phyloP scores from a whole-genome alignment of 2,329 filamentous ascomycete species.

The Talaromyces sp. region DNA sequence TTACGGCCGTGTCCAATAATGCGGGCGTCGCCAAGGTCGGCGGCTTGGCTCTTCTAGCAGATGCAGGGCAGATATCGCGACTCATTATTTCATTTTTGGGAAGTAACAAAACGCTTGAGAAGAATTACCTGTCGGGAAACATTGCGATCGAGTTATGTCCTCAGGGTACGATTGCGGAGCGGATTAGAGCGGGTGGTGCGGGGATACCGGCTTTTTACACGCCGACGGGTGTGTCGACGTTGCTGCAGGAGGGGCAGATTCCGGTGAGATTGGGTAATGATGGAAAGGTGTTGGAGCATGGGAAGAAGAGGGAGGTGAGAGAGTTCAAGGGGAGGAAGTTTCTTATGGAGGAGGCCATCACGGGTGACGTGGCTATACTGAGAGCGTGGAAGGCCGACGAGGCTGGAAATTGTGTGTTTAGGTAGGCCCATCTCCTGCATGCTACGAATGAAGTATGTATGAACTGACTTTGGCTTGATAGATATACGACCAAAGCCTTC shows the following conservation, averaged over 20 bases:
- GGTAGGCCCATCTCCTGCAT: conserved; percentile 45
- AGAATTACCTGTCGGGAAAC: conserved; percentile 81
- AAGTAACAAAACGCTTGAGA: conserved; percentile 90
- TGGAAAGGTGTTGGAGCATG: conserved; percentile 59
- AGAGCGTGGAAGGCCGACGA: conserved; percentile 92
- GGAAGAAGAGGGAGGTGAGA: conserved; percentile 72
- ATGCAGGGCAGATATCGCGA: conserved; percentile 80
- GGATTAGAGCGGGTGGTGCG: conserved; percentile 82
- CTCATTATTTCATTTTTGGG: conserved; percentile 93
- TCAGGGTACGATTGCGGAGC: conserved; percentile 89
- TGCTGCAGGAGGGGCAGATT: conserved; percentile 81
- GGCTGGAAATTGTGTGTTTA: conserved; percentile 87
- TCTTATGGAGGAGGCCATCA: conserved; percentile 82
- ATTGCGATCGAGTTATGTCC: conserved; percentile 88
- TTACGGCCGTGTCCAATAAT: conserved; percentile 93
- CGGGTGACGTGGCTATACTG: conserved; percentile 86
- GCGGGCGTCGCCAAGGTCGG: conserved; percentile 74
- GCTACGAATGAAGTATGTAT: too few species aligned
- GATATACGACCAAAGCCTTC: conserved; percentile 70
- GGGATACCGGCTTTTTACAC: conserved; percentile 94
- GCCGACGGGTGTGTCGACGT: conserved; percentile 58
- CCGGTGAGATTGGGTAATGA: conserved; percentile 74
- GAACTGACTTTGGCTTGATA: conserved; percentile 19
- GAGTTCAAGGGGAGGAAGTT: conserved; percentile 89
- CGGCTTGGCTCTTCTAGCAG: conserved; percentile 73